Conservation (phyloP, 2,329 filamentous ascomycete species). For the Pseudocercospora fuligena region DNA sequence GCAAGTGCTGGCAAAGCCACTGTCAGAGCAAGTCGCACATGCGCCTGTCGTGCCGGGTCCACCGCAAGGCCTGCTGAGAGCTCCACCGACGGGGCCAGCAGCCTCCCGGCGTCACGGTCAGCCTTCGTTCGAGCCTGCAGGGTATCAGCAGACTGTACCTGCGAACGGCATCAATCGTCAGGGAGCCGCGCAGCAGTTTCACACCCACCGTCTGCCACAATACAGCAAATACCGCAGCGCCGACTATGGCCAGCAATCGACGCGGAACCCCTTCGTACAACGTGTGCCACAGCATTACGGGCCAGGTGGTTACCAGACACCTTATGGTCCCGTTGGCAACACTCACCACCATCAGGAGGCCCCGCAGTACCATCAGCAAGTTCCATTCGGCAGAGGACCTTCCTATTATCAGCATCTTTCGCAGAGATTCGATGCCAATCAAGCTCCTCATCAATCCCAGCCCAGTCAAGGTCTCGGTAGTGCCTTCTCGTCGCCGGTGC, state of each 20-base stretch:
- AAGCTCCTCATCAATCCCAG: not conserved
- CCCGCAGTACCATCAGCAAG: not conserved
- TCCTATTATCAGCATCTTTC: not conserved
- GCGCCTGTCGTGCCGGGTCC: not conserved
- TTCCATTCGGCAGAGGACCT: not conserved
- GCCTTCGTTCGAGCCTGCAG: conserved; percentile 2
- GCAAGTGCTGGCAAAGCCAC: not conserved
- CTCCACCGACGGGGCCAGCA: conserved; percentile 4
- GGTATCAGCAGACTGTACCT: not conserved
- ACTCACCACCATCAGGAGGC: not conserved
- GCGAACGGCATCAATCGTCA: not conserved
- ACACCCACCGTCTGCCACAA: not conserved
- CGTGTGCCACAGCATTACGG: not conserved
- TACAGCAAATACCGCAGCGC: not conserved
- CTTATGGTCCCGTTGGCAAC: not conserved
- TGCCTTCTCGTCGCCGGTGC: not conserved
- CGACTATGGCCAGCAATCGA: not conserved
- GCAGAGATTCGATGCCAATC: not conserved
- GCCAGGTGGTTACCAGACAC: not conserved
- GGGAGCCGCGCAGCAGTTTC: not conserved
- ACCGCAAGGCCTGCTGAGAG: not conserved
- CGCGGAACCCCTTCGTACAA: not conserved
- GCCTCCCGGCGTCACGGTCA: not conserved
- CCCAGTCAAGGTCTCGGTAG: not conserved
- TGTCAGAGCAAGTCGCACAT: not conserved